Base-by-base conservation (phyloP, 2,329 filamentous ascomycete genomes). In the Ascomycota sp. region DNA sequence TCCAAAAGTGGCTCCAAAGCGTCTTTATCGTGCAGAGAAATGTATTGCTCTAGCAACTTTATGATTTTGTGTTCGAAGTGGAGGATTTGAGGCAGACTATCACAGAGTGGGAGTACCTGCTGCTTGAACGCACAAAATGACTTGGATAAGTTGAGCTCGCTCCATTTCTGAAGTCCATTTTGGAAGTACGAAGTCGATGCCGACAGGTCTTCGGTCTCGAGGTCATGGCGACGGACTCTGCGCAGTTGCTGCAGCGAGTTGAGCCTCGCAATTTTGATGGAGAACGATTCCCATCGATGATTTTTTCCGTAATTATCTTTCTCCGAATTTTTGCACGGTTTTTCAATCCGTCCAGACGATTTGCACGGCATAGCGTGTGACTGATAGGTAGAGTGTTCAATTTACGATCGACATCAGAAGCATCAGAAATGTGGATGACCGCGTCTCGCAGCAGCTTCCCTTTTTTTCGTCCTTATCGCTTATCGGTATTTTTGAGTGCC, bases 221-320 rank as follows among this genome's bases (percentile, higher is more conserved):
- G 72, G 44, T 79, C 74, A 57, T 91, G 69, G 49, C 77, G 76
- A 53, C 83, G 80, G 43, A 91, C 77, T 55, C 76, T 76, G 52
- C 89, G 82, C 41, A 98, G 68, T 27, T 89, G 89, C 45, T 98
- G 86, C 56, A 98, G 65, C 21, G 71, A 71, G 55, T 81, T 89
- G 46, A 95, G 69, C 51, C 85, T 89, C 38, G 80, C 71, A 50
- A 95, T 80, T 52, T 91, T 89, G 47, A 75, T 69, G 35, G 76
- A 80, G 56, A 95, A 95, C 37, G 80, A 76, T 56, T 94, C 78
- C 69, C 82, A 95, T 48, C 80, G 69, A 55, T 94, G 81, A 30
- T 81, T 77, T 47, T 81, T 85, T 36, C 75, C 73, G 40, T 83
- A 79, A 30, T 63, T 61, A 19, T 81, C 91, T 38, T 65, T 65